phyloP scores from a whole-genome alignment of 345 rosid species.

The Syzygium jambos region DNA sequence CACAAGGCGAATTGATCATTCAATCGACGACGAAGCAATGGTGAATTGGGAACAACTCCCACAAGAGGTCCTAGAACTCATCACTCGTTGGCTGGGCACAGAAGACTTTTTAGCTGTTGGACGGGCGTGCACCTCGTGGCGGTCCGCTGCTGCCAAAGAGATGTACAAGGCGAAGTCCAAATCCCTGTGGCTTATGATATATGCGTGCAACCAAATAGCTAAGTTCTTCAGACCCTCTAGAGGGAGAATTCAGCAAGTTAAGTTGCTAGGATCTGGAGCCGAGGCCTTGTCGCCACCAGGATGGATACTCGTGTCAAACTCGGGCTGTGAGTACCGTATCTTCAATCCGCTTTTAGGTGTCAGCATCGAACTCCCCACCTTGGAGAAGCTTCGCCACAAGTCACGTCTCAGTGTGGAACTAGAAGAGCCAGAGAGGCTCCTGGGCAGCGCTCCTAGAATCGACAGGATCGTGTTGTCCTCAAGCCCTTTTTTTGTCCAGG shows the following conservation, averaged over 20 bases:
- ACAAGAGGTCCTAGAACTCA: not conserved
- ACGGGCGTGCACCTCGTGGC: not conserved
- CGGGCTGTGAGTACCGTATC: not conserved
- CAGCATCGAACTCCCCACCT: not conserved
- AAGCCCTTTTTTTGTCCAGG: not conserved
- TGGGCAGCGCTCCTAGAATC: not conserved
- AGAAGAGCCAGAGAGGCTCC: not conserved
- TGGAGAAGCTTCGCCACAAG: not conserved
- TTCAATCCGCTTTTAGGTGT: not conserved
- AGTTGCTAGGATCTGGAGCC: not conserved
- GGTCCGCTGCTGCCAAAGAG: not conserved
- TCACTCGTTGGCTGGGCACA: not conserved
- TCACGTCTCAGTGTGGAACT: not conserved
- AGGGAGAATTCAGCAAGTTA: not conserved
- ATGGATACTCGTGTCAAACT: not conserved
- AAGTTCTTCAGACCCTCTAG: not conserved
- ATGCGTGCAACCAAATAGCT: not conserved
- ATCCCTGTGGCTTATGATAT: not conserved
- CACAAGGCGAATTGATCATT: not conserved
- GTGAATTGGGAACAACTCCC: not conserved
- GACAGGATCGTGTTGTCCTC: not conserved
- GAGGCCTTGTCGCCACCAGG: accelerated
- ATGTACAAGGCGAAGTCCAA: not conserved
- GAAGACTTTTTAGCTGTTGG: not conserved
- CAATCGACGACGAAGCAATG: not conserved